Percentiles rank a stretch among this genome's conserved stretches.
phyloP scores from a whole-genome alignment of 495 filamentous ascomycete genomes.

The Penicillium cosmopolitanum region DNA sequence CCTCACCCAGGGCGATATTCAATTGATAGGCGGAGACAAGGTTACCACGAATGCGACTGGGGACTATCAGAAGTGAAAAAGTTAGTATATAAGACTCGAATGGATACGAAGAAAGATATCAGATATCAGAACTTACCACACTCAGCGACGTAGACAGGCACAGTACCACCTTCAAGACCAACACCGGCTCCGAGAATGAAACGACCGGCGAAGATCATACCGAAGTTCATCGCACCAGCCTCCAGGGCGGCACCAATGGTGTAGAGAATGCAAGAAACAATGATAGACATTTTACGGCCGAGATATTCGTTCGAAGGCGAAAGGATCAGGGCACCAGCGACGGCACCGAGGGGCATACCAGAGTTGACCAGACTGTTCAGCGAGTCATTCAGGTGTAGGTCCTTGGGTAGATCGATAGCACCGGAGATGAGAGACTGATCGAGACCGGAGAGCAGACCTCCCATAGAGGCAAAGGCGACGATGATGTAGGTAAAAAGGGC shows the following conservation, averaged over 20 bases:
- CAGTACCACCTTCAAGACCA: conserved; percentile 63
- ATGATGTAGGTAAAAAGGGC: conserved; percentile 59
- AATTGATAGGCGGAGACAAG: conserved; percentile 65
- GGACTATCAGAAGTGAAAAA: conserved; percentile 43
- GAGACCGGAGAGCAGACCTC: conserved; percentile 63
- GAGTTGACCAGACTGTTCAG: conserved; percentile 59
- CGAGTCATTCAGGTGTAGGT: conserved; percentile 44
- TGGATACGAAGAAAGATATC: neutral
- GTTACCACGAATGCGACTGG: conserved; percentile 58
- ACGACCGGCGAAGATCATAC: conserved; percentile 63
- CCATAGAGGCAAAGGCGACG: conserved; percentile 66
- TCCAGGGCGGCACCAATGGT: conserved; percentile 62
- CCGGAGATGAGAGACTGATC: conserved; percentile 65
- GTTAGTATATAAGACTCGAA: conserved; percentile 17
- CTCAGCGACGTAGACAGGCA: conserved; percentile 59
- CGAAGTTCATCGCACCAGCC: conserved; percentile 61
- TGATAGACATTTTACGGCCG: conserved; percentile 62
- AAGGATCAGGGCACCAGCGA: conserved; percentile 61
- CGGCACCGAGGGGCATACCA: conserved; percentile 63
- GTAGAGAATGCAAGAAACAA: conserved; percentile 60
- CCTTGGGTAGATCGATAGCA: conserved; percentile 56
- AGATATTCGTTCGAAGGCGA: conserved; percentile 61
- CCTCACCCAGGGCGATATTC: conserved; percentile 66
- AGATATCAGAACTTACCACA: conserved; percentile 37
- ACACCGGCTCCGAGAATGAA: conserved; percentile 64